Percentiles rank a stretch among this genome's conserved stretches.
These are phyloP conservation scores for Cyanidioschyzon merolae DNA, from an alignment of 23 red algal genomes.

Conservation along the genomic window DNA sequence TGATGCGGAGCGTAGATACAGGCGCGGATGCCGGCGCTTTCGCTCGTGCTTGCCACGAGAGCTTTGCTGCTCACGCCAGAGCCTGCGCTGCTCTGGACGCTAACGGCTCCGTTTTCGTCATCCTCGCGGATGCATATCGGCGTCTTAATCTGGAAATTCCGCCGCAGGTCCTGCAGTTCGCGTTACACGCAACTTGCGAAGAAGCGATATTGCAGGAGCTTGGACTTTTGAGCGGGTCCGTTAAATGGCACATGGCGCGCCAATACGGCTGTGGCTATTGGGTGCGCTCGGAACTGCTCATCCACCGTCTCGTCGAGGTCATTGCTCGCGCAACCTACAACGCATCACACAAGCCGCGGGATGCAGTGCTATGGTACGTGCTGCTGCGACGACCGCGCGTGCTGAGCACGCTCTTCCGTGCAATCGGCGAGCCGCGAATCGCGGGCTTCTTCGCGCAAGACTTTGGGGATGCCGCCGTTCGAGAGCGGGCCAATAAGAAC, in stretches of 20 bases:
- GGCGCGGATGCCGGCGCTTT: too few species aligned
- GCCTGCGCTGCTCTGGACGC: neutral
- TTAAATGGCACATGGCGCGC: neutral
- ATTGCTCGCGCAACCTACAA: neutral
- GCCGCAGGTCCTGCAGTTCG: neutral
- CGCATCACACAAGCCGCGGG: neutral
- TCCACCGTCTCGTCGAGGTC: neutral
- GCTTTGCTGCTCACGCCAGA: neutral
- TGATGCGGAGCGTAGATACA: too few species aligned
- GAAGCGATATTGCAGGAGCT: neutral
- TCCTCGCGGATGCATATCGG: neutral
- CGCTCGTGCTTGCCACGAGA: neutral
- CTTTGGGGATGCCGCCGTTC: neutral
- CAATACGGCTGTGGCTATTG: neutral
- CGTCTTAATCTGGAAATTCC: neutral
- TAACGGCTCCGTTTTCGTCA: neutral
- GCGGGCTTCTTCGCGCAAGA: neutral
- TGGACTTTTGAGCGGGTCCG: neutral
- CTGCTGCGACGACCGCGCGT: neutral
- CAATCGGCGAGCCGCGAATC: neutral
- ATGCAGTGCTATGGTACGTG: constrained; percentile 1
- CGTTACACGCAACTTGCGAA: neutral
- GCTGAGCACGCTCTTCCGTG: neutral
- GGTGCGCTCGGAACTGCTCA: neutral
- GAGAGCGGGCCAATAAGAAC: neutral